phyloP scores from a whole-genome alignment of 2,329 filamentous ascomycete genomes.

The Neofusicoccum laricinum region DNA sequence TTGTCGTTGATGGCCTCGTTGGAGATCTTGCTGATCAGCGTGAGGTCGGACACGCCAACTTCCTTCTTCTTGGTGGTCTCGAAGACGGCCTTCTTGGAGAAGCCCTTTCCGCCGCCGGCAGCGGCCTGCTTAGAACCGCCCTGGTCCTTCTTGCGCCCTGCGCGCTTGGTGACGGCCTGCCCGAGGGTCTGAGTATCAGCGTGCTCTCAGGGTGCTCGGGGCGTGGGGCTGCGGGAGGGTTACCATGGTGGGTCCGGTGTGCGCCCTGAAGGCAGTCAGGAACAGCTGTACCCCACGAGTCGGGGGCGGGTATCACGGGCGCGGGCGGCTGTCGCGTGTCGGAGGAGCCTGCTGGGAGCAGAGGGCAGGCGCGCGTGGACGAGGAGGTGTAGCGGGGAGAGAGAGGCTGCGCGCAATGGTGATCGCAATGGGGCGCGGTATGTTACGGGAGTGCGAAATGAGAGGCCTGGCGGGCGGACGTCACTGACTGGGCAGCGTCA shows the following conservation, averaged over 20 bases:
- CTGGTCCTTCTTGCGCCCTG: conserved; percentile 56
- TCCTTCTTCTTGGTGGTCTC: conserved; percentile 99
- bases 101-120: conserved; percentile 54
- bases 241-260: conserved; percentile 17
- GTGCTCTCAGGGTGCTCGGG: not conserved
- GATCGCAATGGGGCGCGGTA: conserved; percentile 16
- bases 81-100: conserved; percentile 93
- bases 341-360: not conserved
- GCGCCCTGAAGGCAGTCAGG: conserved; percentile 16
- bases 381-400: not conserved
- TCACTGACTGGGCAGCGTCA: conserved; percentile 15
- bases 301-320: conserved; percentile 7
- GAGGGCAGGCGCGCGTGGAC: not conserved
- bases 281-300: conserved; percentile 14
- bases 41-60: conserved; percentile 96
- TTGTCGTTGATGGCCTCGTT: conserved; percentile 99
- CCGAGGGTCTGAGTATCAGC: not conserved
- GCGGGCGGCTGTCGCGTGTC: not conserved
- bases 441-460: conserved; percentile 16
- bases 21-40: conserved; percentile 95
- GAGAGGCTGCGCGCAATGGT: conserved; percentile 16
- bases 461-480: conserved; percentile 14
- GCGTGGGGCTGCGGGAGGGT: not conserved
- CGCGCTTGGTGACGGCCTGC: conserved; percentile 57
- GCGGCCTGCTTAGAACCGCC: conserved; percentile 36